Evolutionary conservation across 164 flowering plant genomes (phyloP).

Genomic region (Berberis vulgaris): DNA sequence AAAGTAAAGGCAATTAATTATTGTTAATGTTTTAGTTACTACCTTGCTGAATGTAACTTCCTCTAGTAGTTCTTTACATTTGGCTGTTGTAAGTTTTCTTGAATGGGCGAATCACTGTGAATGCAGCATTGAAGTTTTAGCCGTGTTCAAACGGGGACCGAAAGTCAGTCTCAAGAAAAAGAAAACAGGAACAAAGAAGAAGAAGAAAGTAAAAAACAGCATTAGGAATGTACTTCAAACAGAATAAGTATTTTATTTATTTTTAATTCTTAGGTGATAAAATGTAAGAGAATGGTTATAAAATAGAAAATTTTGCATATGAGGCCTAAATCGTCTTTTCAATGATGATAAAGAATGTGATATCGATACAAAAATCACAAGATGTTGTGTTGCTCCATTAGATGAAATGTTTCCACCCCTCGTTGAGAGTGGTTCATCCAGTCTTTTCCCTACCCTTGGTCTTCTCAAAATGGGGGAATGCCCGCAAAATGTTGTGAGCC

Average conservation of each 20-base stretch:
- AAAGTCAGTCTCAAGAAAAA: conserved; percentile 35
- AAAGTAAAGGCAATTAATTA: too few relatives aligned
- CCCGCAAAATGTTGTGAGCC: conserved; percentile 64
- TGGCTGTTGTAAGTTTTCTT: too few relatives aligned
- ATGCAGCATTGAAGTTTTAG: conserved; percentile 91
- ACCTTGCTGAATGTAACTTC: too few relatives aligned
- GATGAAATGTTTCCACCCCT: conserved; percentile 1
- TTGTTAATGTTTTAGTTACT: too few relatives aligned
- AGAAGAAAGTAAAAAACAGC: conserved; percentile 10
- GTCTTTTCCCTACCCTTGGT: conserved; percentile 36
- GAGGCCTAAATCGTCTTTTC: not conserved
- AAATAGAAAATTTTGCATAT: conserved; percentile 2
- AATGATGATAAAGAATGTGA: conserved; percentile 19
- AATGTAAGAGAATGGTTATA: not conserved
- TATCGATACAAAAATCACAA: conserved; percentile 6
- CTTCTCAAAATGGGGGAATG: conserved; percentile 60
- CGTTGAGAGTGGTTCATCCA: conserved; percentile 16
- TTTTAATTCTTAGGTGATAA: too few relatives aligned
- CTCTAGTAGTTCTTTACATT: too few relatives aligned
- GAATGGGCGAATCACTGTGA: not conserved
- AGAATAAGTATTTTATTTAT: conserved; percentile 3
- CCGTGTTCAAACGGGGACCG: conserved; percentile 65
- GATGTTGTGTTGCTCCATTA: not conserved
- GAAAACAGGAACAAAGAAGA: conserved; percentile 57
- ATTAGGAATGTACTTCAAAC: not conserved